A percentile compares a stretch with the other conserved stretches of the same genome.
These are phyloP conservation scores for Amanita polypyramis DNA, from an alignment of 768 basidiomycete species.

Conservation along the genomic window DNA sequence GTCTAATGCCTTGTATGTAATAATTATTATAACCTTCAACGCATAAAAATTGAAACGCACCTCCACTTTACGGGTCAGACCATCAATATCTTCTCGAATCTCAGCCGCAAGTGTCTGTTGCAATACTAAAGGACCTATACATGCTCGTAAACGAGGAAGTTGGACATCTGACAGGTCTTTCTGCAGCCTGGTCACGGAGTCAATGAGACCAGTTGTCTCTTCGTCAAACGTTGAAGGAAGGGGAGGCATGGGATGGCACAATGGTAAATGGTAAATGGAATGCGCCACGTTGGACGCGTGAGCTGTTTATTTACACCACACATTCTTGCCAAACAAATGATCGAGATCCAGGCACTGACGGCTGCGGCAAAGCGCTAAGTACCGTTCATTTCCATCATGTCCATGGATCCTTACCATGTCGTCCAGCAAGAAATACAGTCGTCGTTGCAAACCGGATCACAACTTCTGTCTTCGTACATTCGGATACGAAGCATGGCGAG, in stretches of 20 bases:
- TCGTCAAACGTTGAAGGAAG: slow-evolving; percentile 43
- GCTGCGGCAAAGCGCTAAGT: neutral
- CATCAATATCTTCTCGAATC: slow-evolving; percentile 64
- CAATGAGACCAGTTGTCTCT: slow-evolving; percentile 39
- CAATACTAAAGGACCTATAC: slow-evolving; percentile 53
- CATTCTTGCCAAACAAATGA: neutral
- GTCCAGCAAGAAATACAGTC: slow-evolving; percentile 77
- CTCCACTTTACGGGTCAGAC: slow-evolving; percentile 57
- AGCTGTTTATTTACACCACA: neutral
- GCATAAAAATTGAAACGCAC: slow-evolving; percentile 23
- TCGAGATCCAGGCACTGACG: neutral
- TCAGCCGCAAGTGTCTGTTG: slow-evolving; percentile 73
- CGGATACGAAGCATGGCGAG: slow-evolving; percentile 70
- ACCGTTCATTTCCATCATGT: slow-evolving; percentile 30
- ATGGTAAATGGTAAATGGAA: too few species aligned
- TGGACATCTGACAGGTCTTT: slow-evolving; percentile 60
- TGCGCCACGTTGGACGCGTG: neutral
- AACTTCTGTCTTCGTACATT: slow-evolving; percentile 63
- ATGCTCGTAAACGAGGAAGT: slow-evolving; percentile 62
- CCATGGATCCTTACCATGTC: slow-evolving; percentile 78
- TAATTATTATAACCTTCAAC: slow-evolving; percentile 12
- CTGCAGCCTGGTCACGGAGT: slow-evolving; percentile 41
- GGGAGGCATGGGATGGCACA: slow-evolving; percentile 42
- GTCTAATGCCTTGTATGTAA: slow-evolving; percentile 44
- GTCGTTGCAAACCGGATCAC: slow-evolving; percentile 60